Base-by-base conservation (phyloP, 2,329 filamentous ascomycete genomes). In the Pezicula radicicola region DNA sequence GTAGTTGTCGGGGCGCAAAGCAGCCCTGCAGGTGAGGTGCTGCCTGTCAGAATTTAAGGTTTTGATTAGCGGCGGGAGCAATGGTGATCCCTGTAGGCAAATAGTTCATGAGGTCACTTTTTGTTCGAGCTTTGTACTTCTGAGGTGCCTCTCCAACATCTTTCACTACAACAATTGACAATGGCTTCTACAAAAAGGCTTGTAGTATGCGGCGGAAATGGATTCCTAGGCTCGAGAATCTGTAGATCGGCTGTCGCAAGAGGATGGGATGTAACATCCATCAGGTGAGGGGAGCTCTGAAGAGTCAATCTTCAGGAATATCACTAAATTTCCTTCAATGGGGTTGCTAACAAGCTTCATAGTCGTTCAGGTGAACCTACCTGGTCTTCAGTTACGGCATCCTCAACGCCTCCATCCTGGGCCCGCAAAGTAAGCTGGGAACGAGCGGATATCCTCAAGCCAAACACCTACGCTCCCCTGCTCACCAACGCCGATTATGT, bases 131-230 rank as follows among this genome's bases (percentile, higher is more conserved):
- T 12, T 36, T 4, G 1, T n/a, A 25, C 25, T 25, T n/a, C 43
- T 18, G 30, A 16, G 12, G 13, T 28, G 8, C 27, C 13, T 8
- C 49, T 50, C 51, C 46, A 46, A 43, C 37, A 46, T 41, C 13
- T 9, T 28, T 19, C 46, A 48, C 13, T 19, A 39, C 25, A 41
- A 15, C 19, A 42, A 48, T 54, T 53, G 44, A 49, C 30, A 10
- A 57, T 61, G 60, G 55, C 64, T 35, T 51, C 46, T 2, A 52
- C 83, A 52, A 96, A 91, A 74, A 87, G 84, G 71, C 77, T 99
- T 41, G 85, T 97, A 40, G 91, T 99, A 50, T 95, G 89, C 60
- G 94, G 94, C 60, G 93, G 93, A 54, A 97, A 90, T 70, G 93
- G 94, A 33, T 99, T 97, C 68, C 73, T 99, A 25, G 91, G 91